These are phyloP conservation scores for Pleurotus salmoneostramineus DNA, from an alignment of 768 basidiomycete species.

Conservation along the genomic window DNA sequence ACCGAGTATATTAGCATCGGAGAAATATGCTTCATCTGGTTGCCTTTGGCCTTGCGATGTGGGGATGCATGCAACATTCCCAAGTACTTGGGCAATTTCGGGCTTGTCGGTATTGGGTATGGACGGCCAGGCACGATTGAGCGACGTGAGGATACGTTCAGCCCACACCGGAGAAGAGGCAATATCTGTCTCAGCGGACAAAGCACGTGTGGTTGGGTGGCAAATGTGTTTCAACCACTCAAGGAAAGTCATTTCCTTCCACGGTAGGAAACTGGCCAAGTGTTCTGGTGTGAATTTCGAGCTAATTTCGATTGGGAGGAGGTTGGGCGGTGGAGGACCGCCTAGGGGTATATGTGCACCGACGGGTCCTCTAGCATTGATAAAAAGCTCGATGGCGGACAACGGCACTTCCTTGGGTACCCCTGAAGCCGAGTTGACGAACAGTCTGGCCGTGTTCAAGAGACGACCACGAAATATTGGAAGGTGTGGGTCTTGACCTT, in stretches of 20 bases:
- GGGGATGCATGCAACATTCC: slow-evolving; percentile 58
- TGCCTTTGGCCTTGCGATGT: slow-evolving; percentile 69
- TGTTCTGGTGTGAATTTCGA: slow-evolving; percentile 50
- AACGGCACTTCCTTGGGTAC: slow-evolving; percentile 64
- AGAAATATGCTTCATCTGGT: slow-evolving; percentile 78
- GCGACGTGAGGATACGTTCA: slow-evolving; percentile 66
- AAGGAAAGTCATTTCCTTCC: slow-evolving; percentile 70
- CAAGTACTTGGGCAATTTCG: slow-evolving; percentile 45
- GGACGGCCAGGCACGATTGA: slow-evolving; percentile 73
- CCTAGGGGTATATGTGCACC: slow-evolving; percentile 60
- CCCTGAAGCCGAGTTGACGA: slow-evolving; percentile 27
- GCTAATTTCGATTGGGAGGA: slow-evolving; percentile 66
- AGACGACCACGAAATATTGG: slow-evolving; percentile 53
- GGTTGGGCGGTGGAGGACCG: slow-evolving; percentile 70
- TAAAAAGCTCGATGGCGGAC: slow-evolving; percentile 63
- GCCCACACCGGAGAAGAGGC: slow-evolving; percentile 67
- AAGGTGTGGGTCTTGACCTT: slow-evolving; percentile 32
- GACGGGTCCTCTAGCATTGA: slow-evolving; percentile 54
- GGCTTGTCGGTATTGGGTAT: slow-evolving; percentile 44
- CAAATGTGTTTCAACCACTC: slow-evolving; percentile 76
- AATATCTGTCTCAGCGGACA: slow-evolving; percentile 55
- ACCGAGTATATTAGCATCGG: slow-evolving; percentile 83
- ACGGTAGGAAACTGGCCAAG: slow-evolving; percentile 58
- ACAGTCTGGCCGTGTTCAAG: slow-evolving; percentile 66
- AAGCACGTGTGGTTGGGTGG: slow-evolving; percentile 35